Evolutionary conservation across 257 asterid species (phyloP).

Genomic region (Pogostemon cablin): DNA sequence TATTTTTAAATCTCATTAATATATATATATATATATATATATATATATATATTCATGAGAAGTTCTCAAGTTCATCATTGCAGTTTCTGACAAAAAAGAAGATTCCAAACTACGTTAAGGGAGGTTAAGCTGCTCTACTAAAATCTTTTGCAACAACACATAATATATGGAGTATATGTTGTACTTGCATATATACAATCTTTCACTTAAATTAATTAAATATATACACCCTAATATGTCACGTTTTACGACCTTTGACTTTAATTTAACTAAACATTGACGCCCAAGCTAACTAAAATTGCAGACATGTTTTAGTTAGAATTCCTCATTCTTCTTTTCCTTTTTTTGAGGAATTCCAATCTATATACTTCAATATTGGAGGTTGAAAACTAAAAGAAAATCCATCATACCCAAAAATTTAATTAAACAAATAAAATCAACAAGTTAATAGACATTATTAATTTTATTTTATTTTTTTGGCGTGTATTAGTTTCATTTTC

Average conservation of each 20-base stretch:
- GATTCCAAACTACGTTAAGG: conserved; percentile 33
- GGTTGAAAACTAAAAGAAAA: neutral
- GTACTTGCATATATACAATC: neutral
- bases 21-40: no score
- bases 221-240: conserved; percentile 26
- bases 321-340: neutral
- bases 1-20: no score
- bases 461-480: no score
- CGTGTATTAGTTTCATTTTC: no score
- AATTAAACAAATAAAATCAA: neutral
- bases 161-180: neutral
- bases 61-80: conserved; percentile 17
- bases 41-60: neutral
- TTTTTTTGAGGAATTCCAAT: no score
- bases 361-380: no score
- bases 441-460: no score
- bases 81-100: conserved; percentile 35
- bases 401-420: neutral
- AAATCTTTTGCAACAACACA: neutral
- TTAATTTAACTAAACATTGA: conserved; percentile 21
- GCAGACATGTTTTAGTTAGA: neutral
- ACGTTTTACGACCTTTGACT: conserved; percentile 36
- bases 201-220: no score
- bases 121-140: conserved; percentile 53
- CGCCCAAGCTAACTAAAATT: neutral